These are phyloP conservation scores for Venturia oleaginea DNA, from an alignment of 2,329 filamentous ascomycete genomes.

Conservation along the genomic window DNA sequence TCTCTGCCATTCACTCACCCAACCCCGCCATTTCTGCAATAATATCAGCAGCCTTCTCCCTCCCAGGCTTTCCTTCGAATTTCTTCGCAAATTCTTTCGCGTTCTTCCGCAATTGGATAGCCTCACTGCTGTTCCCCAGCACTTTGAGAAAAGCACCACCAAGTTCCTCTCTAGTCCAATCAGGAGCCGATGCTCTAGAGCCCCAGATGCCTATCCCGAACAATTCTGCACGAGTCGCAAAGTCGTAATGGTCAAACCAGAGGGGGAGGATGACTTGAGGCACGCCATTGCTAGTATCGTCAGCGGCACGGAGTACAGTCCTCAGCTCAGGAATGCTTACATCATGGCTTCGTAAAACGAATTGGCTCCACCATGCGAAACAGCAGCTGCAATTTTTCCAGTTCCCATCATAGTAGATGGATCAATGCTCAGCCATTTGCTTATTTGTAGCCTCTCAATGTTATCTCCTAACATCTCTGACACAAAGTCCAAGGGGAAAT, in stretches of 20 bases:
- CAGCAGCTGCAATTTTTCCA: conserved; percentile 26
- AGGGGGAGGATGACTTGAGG: conserved; percentile 39
- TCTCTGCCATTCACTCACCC: background rate
- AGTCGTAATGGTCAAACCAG: conserved; percentile 41
- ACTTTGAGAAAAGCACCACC: background rate
- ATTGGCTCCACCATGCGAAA: conserved; percentile 35
- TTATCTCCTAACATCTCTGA: background rate
- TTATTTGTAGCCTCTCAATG: conserved; percentile 15
- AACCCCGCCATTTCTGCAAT: background rate
- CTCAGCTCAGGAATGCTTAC: no score
- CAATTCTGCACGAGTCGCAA: conserved; percentile 34
- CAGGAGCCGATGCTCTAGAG: background rate
- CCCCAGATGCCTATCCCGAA: conserved; percentile 27
- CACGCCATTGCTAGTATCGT: conserved; percentile 30
- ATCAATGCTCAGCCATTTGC: conserved; percentile 26
- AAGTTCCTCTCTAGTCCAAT: background rate
- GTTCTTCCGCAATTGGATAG: background rate
- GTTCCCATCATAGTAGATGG: conserved; percentile 28
- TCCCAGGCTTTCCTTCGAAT: conserved; percentile 2
- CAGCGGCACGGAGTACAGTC: no score
- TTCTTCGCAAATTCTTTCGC: background rate
- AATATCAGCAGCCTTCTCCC: background rate
- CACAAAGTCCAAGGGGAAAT: background rate
- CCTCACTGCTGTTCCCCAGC: background rate
- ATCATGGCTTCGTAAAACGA: conserved; percentile 35